These are phyloP conservation scores for Puccinia polysora DNA, from an alignment of 1,284 basidiomycete genomes.

Conservation along the genomic window DNA sequence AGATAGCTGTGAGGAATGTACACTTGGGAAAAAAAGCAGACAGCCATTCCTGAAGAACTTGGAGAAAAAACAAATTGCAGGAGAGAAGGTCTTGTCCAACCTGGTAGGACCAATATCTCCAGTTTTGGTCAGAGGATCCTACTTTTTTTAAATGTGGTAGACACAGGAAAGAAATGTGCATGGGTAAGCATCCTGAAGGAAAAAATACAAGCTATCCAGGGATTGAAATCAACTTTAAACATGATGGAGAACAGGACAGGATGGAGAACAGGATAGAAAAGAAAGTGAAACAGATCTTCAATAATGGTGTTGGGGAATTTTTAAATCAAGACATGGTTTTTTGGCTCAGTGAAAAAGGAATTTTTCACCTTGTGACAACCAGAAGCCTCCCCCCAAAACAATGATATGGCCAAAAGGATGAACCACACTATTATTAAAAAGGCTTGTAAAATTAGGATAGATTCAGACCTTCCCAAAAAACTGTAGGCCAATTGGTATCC, in stretches of 20 bases:
- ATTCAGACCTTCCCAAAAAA: too few species aligned
- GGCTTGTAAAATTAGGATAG: too few species aligned
- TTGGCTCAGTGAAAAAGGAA: slow-evolving; percentile 2
- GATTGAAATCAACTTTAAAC: background rate
- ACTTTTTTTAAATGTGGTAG: slow-evolving; percentile 14
- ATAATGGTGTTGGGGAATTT: slow-evolving; percentile 21
- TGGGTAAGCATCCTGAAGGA: slow-evolving; percentile 12
- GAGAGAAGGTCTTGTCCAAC: slow-evolving; percentile 5
- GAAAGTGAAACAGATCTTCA: slow-evolving; percentile 10
- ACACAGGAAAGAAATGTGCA: slow-evolving; percentile 3
- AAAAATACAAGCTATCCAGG: background rate
- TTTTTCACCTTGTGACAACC: background rate
- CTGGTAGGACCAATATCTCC: slow-evolving; percentile 25
- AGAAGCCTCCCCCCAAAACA: slow-evolving; percentile 17
- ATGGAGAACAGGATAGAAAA: background rate
- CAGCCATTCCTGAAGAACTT: background rate
- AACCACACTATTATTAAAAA: slow-evolving; percentile 16
- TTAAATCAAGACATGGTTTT: slow-evolving; percentile 1
- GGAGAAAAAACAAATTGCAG: background rate
- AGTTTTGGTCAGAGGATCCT: slow-evolving; percentile 6
- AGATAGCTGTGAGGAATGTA: slow-evolving; percentile 11
- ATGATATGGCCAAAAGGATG: slow-evolving; percentile 13
- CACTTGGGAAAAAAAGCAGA: slow-evolving; percentile 18
- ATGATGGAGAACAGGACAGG: too few species aligned
- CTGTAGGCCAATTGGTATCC: too few species aligned